Conservation (phyloP, 106 monocot species). For the Gastrodia elata region DNA sequence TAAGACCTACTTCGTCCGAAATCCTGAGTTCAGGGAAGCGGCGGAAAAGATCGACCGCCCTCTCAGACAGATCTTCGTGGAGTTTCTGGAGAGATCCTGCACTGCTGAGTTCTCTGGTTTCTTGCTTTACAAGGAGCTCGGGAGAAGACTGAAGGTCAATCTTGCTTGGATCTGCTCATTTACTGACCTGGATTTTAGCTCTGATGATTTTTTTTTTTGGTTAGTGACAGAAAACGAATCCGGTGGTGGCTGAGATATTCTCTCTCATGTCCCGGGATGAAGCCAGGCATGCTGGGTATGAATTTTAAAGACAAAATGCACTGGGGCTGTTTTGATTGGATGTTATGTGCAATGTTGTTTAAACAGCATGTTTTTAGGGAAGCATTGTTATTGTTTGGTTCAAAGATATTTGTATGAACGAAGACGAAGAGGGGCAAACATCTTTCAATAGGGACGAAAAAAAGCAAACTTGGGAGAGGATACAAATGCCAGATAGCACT, state of each 20-base stretch:
- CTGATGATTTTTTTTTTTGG: slow-evolving; percentile 2
- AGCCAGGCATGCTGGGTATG: slow-evolving; percentile 98
- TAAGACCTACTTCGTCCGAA: slow-evolving; percentile 94
- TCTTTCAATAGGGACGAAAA: too few relatives aligned
- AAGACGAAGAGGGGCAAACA: too few relatives aligned
- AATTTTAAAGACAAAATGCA: too few relatives aligned
- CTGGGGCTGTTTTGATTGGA: too few relatives aligned
- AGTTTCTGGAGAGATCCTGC: slow-evolving; percentile 96
- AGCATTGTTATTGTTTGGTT: too few relatives aligned
- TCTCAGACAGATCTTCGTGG: slow-evolving; percentile 78
- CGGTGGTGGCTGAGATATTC: slow-evolving; percentile 95
- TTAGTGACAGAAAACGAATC: slow-evolving; percentile 97
- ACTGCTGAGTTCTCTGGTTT: slow-evolving; percentile 99
- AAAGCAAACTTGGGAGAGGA: too few relatives aligned
- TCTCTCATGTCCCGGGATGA: slow-evolving; percentile 99
- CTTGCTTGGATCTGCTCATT: neutral
- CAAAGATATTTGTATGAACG: too few relatives aligned
- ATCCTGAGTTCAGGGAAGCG: slow-evolving; percentile 82
- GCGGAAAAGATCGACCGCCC: slow-evolving; percentile 88
- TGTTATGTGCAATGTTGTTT: too few relatives aligned
- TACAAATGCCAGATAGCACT: too few relatives aligned
- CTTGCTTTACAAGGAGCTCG: slow-evolving; percentile 98
- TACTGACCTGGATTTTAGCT: neutral
- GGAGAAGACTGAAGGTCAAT: slow-evolving; percentile 98
- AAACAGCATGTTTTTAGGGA: too few relatives aligned